Evolutionary conservation across 2,329 filamentous ascomycete genomes (phyloP), one percentile per base, ranked within the genome.

Genomic region (Talaromyces sp.): DNA sequence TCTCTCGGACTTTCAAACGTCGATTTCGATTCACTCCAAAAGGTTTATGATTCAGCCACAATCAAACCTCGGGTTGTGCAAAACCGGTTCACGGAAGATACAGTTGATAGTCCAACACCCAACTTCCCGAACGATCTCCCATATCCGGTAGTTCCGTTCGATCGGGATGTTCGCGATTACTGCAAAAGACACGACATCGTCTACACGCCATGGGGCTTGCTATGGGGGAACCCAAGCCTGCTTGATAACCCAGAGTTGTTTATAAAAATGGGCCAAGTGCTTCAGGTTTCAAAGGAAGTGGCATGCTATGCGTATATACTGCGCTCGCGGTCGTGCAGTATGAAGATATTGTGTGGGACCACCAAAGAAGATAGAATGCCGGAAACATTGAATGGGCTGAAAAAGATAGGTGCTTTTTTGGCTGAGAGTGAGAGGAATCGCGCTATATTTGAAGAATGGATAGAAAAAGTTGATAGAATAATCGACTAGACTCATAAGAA

Each of bases 161-260:
- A 64, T 41, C 54, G 62, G 13, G 62, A 64, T 41, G 54, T 64
- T n/a, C 54, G 62, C 16, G 54, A 64, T 16, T 58, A 48, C 27
- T 64, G 62, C 13, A 11, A 16, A 22, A 48, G 3, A 16, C 31
- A 50, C 35, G 43, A 27, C 6, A 63, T 63, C 10, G 39, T 33
- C 11, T 63, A 63, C 50, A 48, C 39, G 3, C 62, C 62, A 27
- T 63, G 62, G 62, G 62, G 62, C n/a, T 47, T 63, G 62, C 54
- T 63, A 13, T 52, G 62, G 62, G 62, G 62, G 5, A 63, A 63
- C n/a, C 62, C 54, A 13, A 59, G 52, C 22, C 52, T 59, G 0
- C 52, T 63, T 13, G 54, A 63, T 58, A 33, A 63, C 22, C 43
- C 62, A 13, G 39, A 63, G 1, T 27, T 50, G 5, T 58, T 63